These are phyloP conservation scores for Phytophthora sansomeana DNA, from an alignment of 352 stramenopile genomes.

Conservation along the genomic window DNA sequence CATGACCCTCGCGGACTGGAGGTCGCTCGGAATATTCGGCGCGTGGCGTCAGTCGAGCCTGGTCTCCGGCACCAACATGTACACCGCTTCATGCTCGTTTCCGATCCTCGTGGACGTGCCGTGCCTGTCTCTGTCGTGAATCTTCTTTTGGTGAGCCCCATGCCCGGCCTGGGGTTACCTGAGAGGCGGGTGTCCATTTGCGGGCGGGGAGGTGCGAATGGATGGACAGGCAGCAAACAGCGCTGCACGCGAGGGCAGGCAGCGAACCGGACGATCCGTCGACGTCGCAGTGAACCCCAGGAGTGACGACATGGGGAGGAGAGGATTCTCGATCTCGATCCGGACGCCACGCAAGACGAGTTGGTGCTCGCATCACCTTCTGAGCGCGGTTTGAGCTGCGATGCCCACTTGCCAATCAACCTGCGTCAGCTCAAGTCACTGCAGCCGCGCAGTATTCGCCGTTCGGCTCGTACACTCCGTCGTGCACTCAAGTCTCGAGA, in stretches of 20 bases:
- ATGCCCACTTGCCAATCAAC: slow-evolving; percentile 34
- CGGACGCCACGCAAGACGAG: slow-evolving; percentile 2
- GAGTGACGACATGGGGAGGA: slow-evolving; percentile 22
- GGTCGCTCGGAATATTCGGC: slow-evolving; percentile 24
- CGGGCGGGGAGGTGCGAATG: slow-evolving; percentile 16
- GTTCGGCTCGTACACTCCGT: not conserved
- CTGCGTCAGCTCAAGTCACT: slow-evolving; percentile 26
- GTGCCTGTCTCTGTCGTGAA: slow-evolving; percentile 28
- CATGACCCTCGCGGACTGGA: slow-evolving; percentile 34
- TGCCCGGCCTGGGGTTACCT: slow-evolving; percentile 26
- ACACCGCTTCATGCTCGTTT: slow-evolving; percentile 11
- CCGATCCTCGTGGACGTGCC: no score
- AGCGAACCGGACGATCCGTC: slow-evolving; percentile 13
- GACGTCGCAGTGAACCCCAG: slow-evolving; percentile 29
- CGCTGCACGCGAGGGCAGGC: slow-evolving; percentile 16
- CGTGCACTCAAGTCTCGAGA: slow-evolving; percentile 9
- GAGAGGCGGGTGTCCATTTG: slow-evolving; percentile 27
- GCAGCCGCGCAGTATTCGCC: slow-evolving; percentile 1
- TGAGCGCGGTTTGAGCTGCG: not conserved
- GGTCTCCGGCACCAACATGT: slow-evolving; percentile 10
- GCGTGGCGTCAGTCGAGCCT: slow-evolving; percentile 24
- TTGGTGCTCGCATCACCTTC: not conserved
- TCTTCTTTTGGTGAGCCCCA: slow-evolving; percentile 30
- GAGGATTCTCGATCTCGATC: slow-evolving; percentile 13
- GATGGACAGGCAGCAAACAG: slow-evolving; percentile 23